Percentiles rank a stretch among this genome's conserved stretches.
Conservation (phyloP, 2,329 filamentous ascomycete genomes). For the Scortechinia acanthostroma region DNA sequence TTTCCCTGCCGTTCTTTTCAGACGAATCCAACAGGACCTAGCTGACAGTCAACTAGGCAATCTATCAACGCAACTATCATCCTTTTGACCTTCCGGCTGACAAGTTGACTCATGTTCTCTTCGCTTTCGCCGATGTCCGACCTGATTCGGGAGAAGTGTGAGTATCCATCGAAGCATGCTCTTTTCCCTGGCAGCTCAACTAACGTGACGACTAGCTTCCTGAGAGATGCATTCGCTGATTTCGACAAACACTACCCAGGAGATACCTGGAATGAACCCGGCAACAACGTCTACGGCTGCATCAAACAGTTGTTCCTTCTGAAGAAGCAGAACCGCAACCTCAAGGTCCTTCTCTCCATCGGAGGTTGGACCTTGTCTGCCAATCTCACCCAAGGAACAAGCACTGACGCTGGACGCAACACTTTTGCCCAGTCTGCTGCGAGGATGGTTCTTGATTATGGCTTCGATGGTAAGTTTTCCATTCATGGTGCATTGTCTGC, state of each 20-base stretch:
- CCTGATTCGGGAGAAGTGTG: constrained; percentile 46
- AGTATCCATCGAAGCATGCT: constrained; percentile 6
- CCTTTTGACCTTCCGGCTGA: constrained; percentile 48
- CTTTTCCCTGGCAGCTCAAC: background rate
- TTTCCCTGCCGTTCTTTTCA: background rate
- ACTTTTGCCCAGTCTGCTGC: constrained; percentile 66
- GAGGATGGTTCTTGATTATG: constrained; percentile 61
- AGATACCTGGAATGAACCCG: constrained; percentile 51
- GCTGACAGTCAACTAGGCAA: constrained; percentile 11
- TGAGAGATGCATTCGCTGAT: constrained; percentile 32
- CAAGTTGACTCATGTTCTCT: constrained; percentile 54
- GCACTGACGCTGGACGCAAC: constrained; percentile 50
- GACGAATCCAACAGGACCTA: background rate
- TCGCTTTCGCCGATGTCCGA: constrained; percentile 53
- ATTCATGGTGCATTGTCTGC: background rate
- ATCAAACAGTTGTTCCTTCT: constrained; percentile 70
- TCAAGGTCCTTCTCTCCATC: constrained; percentile 76
- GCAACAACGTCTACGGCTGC: constrained; percentile 69
- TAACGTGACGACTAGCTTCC: background rate
- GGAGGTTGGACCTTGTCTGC: constrained; percentile 74
- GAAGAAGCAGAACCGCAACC: constrained; percentile 69
- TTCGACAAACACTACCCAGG: constrained; percentile 59
- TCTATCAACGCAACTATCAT: constrained; percentile 50
- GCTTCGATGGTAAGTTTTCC: constrained; percentile 33
- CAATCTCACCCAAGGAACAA: constrained; percentile 59